Percentiles rank a stretch among this genome's conserved stretches.
Evolutionary conservation across 2,329 filamentous ascomycete species (phyloP).

Genomic region (Hypoxylon sp.): DNA sequence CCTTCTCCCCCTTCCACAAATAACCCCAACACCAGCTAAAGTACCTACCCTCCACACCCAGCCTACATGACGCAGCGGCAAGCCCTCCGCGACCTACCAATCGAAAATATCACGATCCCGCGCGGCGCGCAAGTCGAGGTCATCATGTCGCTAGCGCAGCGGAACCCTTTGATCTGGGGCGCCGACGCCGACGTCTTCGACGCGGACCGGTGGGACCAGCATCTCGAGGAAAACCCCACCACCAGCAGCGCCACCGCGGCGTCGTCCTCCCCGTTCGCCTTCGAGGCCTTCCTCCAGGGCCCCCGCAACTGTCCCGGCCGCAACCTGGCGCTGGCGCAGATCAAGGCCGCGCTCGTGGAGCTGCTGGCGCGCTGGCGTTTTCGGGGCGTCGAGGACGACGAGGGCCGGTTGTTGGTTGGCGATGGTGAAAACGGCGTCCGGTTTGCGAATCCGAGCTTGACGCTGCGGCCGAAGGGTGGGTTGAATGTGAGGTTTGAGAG

Average conservation of each 20-base stretch:
- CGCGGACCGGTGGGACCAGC: slow-evolving; percentile 38
- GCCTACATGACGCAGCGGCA: slow-evolving; percentile 35
- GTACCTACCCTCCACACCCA: slow-evolving; percentile 1
- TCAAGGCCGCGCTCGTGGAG: slow-evolving; percentile 41
- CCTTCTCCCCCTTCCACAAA: background rate
- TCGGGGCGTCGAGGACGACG: slow-evolving; percentile 30
- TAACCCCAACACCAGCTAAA: background rate
- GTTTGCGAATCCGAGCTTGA: slow-evolving; percentile 38
- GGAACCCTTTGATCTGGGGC: slow-evolving; percentile 37
- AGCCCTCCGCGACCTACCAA: slow-evolving; percentile 32
- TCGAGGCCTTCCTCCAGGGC: slow-evolving; percentile 41
- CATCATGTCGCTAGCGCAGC: slow-evolving; percentile 30
- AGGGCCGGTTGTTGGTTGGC: slow-evolving; percentile 20
- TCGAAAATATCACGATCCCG: slow-evolving; percentile 39
- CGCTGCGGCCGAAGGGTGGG: slow-evolving; percentile 33
- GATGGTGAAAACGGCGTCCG: slow-evolving; percentile 36
- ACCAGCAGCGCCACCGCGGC: slow-evolving; percentile 24
- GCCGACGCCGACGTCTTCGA: slow-evolving; percentile 31
- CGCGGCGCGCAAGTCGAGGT: slow-evolving; percentile 39
- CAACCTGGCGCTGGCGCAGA: slow-evolving; percentile 35
- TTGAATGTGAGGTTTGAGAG: slow-evolving; percentile 36
- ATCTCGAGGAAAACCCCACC: no score
- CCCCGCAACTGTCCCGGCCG: slow-evolving; percentile 42
- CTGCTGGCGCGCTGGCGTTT: slow-evolving; percentile 37
- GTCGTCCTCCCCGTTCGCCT: slow-evolving; percentile 47